Conservation (phyloP, 176 grass and related monocot species). For the Alopecurus myosuroides region DNA sequence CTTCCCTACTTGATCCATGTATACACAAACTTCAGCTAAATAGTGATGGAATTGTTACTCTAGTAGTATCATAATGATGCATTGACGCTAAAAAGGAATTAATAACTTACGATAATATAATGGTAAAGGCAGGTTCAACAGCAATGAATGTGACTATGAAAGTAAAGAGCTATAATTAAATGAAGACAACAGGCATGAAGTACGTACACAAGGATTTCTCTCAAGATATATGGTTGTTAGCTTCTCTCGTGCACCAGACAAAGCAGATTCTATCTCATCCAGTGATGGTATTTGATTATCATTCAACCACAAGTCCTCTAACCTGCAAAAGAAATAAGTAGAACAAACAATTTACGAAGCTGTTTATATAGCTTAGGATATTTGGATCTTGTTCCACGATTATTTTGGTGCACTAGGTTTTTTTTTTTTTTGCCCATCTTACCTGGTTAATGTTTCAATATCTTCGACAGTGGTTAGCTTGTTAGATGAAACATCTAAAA, state of each 20-base stretch:
- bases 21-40: too few species aligned
- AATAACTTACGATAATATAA: background rate
- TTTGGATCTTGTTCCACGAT: background rate
- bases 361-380: background rate
- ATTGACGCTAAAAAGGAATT: background rate
- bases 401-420: background rate
- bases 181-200: constrained; percentile 5
- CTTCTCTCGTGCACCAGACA: constrained; percentile 61
- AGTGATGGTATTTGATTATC: constrained; percentile 96
- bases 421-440: too few species aligned
- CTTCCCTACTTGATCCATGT: too few species aligned
- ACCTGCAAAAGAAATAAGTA: constrained; percentile 35
- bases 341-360: background rate
- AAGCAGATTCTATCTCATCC: constrained; percentile 55
- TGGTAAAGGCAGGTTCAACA: background rate
- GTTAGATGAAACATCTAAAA: constrained; percentile 94
- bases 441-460: constrained; percentile 80
- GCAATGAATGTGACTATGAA: background rate
- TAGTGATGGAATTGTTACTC: too few species aligned
- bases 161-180: background rate
- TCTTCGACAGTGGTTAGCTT: constrained; percentile 63
- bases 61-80: too few species aligned
- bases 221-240: constrained; percentile 95
- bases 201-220: constrained; percentile 85
- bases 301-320: constrained; percentile 98